Evolutionary conservation across 2,329 filamentous ascomycete species (phyloP), one percentile per base, ranked within the genome.

Genomic region (Camillea tinctor): DNA sequence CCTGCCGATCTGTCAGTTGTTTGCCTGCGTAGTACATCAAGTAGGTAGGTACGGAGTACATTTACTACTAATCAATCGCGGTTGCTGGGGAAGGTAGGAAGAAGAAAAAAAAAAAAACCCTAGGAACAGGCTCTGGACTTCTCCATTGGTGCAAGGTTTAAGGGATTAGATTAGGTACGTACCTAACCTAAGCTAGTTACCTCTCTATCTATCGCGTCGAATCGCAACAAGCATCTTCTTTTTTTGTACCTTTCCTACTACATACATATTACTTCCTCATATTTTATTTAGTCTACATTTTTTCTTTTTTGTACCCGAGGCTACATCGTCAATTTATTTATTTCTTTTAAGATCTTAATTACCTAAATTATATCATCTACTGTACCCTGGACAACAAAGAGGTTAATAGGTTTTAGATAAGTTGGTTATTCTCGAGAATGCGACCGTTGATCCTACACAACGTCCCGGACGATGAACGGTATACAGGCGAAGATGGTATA

Each of bases 391-490:
- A n/a, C n/a, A n/a, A 15, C 6, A 13, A n/a, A 11, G 36, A n/a
- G 36, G 17, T 6, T 15, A n/a, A n/a, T n/a, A n/a, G n/a, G n/a
- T n/a, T n/a, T 2, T 44, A 44, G 36, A 30, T 9, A n/a, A 44
- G 36, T 44, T 11, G 36, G 36, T 11, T 44, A 52, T 23, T n/a
- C 52, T 23, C 52, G 61, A 62, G 58, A 71, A 88, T 88, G 85
- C 82, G 85, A 59, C 87, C 87, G 66, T 77, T 89, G 60, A 88
- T 89, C 69, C 77, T 89, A 36, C 87, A 89, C 71, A 88, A 88
- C 71, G 87, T 89, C 64, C 86, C 86, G 59, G 86, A 89, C 65
- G 86, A 89, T 55, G 87, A 89, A 71, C 83, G 86, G 54, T 89
- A 88, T 71, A 76, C 85, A 5, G 87, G 87, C 59, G 84, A 88